Evolutionary conservation across 371 early-diverging fungal species (phyloP).

Genomic region (Batrachochytrium dendrobatidis): DNA sequence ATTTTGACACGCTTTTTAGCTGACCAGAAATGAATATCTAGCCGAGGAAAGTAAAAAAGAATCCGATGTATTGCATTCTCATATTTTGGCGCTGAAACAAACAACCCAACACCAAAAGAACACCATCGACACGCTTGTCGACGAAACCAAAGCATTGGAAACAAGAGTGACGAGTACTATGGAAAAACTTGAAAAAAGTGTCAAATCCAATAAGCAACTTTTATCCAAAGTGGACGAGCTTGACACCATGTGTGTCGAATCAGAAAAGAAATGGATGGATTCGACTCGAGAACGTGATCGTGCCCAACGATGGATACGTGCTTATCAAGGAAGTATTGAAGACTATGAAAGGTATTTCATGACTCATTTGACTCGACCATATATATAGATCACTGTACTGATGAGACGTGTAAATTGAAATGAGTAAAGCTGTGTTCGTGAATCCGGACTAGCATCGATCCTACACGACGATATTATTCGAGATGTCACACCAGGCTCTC

Average conservation of each 20-base stretch:
- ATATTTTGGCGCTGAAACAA: neutral
- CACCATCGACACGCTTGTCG: neutral
- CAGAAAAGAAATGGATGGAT: neutral
- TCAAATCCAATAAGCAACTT: neutral
- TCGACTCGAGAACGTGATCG: neutral
- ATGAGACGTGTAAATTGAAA: neutral
- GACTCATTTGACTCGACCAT: neutral
- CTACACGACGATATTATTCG: neutral
- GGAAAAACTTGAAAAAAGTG: neutral
- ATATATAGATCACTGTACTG: neutral
- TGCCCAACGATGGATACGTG: neutral
- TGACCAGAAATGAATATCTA: neutral
- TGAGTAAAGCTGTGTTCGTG: neutral
- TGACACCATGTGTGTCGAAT: neutral
- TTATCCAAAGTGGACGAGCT: neutral
- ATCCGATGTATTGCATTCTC: neutral
- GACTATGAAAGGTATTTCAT: neutral
- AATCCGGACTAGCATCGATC: neutral
- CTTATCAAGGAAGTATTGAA: neutral
- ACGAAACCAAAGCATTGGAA: neutral
- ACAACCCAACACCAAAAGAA: neutral
- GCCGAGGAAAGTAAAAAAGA: neutral
- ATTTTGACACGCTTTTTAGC: neutral
- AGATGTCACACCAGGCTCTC: neutral
- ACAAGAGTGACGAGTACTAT: neutral